These are phyloP conservation scores for Trypanosoma scelopori DNA, from an alignment of 208 protist genomes.

Conservation along the genomic window DNA sequence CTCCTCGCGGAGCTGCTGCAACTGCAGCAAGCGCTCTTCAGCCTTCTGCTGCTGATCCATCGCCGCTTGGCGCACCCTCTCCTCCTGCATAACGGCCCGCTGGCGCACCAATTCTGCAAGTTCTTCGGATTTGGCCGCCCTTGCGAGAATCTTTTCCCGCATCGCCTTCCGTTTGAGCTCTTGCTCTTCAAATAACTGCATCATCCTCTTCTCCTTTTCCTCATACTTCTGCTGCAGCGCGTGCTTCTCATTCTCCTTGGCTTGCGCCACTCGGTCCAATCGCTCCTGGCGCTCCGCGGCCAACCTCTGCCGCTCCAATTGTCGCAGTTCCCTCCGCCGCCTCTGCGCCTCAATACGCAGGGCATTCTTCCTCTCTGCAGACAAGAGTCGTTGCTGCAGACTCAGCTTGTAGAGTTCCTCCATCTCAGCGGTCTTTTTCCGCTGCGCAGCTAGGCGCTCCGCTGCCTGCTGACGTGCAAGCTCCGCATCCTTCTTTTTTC, in stretches of 20 bases:
- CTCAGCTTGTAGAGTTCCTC: conserved; percentile 46
- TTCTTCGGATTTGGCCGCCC: conserved; percentile 43
- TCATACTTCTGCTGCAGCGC: conserved; percentile 37
- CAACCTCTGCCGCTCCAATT: conserved; percentile 32
- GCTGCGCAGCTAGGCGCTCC: conserved; percentile 50
- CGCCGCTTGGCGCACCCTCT: conserved; percentile 42
- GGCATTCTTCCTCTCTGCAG: conserved; percentile 53
- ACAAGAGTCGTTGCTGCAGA: conserved; percentile 47
- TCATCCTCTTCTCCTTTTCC: conserved; percentile 56
- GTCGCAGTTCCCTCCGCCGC: conserved; percentile 32
- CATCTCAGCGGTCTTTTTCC: conserved; percentile 40
- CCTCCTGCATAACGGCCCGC: conserved; percentile 52
- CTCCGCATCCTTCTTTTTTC: conserved; percentile 41
- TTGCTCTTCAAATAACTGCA: conserved; percentile 26
- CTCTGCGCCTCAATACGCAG: conserved; percentile 50
- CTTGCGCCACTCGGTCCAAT: conserved; percentile 44
- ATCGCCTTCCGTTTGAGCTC: conserved; percentile 38
- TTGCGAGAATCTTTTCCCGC: conserved; percentile 38
- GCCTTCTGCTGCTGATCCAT: conserved; percentile 52
- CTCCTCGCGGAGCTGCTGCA: conserved; percentile 43
- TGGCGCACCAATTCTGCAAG: conserved; percentile 47
- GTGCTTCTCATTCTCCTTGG: conserved; percentile 44
- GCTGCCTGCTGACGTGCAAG: conserved; percentile 37
- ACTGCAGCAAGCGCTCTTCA: conserved; percentile 50
- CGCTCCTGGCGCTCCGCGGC: conserved; percentile 62